Evolutionary conservation across 2,329 filamentous ascomycete species (phyloP).

Genomic region (Hymenoscyphus albidus): DNA sequence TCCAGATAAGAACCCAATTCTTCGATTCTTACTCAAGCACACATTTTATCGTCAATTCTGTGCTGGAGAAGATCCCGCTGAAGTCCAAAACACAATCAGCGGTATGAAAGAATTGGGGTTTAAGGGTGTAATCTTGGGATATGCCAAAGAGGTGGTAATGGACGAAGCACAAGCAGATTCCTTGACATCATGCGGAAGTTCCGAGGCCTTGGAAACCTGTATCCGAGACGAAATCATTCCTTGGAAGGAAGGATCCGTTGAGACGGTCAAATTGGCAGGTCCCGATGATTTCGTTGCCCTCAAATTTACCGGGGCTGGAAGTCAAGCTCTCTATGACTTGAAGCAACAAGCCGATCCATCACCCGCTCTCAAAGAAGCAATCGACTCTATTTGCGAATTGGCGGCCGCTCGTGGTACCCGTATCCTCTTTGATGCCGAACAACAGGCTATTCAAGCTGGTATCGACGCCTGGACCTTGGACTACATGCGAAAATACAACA

Average conservation of each 20-base stretch:
- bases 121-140: constrained; percentile 78
- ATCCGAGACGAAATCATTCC: constrained; percentile 59
- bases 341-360: constrained; percentile 59
- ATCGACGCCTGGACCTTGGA: constrained; percentile 76
- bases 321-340: constrained; percentile 64
- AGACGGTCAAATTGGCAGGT: constrained; percentile 58
- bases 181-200: constrained; percentile 43
- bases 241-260: constrained; percentile 72
- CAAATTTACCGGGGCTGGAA: constrained; percentile 78
- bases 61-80: constrained; percentile 67
- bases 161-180: constrained; percentile 49
- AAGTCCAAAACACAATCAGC: constrained; percentile 63
- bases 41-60: constrained; percentile 93
- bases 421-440: constrained; percentile 83
- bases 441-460: constrained; percentile 71
- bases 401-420: constrained; percentile 66
- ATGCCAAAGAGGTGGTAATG: constrained; percentile 77
- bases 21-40: constrained; percentile 68
- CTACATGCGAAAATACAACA: constrained; percentile 77
- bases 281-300: constrained; percentile 52
- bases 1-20: constrained; percentile 69
- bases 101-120: constrained; percentile 72
- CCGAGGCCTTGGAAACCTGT: constrained; percentile 45
- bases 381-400: constrained; percentile 70
- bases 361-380: constrained; percentile 61